Percentiles rank a stretch among this genome's conserved stretches.
Conservation (phyloP, 805 yeast species). For the Wickerhamomyces canadensis region DNA sequence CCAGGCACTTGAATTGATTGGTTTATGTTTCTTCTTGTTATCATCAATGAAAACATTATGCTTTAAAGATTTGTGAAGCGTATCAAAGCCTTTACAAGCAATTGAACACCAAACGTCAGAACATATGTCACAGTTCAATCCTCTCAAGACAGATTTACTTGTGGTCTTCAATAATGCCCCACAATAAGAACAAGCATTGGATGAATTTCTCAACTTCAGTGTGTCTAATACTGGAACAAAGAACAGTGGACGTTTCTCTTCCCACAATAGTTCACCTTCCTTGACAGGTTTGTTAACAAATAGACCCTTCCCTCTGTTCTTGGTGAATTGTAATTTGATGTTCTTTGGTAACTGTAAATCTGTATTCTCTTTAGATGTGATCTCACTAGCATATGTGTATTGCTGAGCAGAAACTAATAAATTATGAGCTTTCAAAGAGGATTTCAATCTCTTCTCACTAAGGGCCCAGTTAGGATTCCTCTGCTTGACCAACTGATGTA, state of each 20-base stretch:
- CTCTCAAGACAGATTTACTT: conserved; percentile 26
- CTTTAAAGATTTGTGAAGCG: conserved; percentile 49
- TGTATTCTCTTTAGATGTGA: conserved; percentile 46
- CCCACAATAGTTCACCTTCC: conserved; percentile 53
- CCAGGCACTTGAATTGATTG: conserved; percentile 46
- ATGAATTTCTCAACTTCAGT: conserved; percentile 47
- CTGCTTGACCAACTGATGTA: conserved; percentile 44
- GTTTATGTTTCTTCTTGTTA: conserved; percentile 28
- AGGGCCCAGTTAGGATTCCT: conserved; percentile 59
- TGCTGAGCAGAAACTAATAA: conserved; percentile 38
- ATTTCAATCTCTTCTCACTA: conserved; percentile 50
- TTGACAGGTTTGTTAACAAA: conserved; percentile 42
- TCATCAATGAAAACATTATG: conserved; percentile 40
- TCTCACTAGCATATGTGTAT: conserved; percentile 48
- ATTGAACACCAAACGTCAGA: conserved; percentile 66
- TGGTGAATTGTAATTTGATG: conserved; percentile 43
- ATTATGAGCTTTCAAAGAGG: conserved; percentile 51
- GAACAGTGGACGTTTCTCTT: conserved; percentile 52
- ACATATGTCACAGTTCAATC: conserved; percentile 64
- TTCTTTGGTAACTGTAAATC: conserved; percentile 32
- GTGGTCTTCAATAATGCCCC: conserved; percentile 35
- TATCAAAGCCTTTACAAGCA: conserved; percentile 50
- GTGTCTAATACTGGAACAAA: conserved; percentile 67
- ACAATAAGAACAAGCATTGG: conserved; percentile 71
- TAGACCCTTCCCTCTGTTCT: conserved; percentile 56